Evolutionary conservation across 169 alveolate genomes (phyloP).

Genomic region (Cytauxzoon felis): DNA sequence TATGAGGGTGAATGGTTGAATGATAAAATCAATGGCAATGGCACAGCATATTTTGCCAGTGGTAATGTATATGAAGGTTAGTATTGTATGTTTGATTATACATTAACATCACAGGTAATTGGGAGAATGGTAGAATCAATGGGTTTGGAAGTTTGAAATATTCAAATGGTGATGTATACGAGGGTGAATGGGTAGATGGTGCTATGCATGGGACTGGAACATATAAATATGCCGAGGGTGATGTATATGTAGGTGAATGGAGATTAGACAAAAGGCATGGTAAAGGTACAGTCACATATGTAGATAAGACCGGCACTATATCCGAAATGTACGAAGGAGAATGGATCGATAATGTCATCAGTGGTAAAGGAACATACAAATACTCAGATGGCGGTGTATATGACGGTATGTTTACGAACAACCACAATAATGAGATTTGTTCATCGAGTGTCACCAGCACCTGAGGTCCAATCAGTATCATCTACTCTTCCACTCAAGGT

Average conservation of each 20-base stretch:
- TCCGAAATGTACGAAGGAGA: slow-evolving; percentile 89
- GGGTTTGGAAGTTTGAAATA: slow-evolving; percentile 88
- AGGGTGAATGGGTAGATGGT: slow-evolving; percentile 95
- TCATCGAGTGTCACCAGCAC: not conserved
- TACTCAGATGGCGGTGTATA: slow-evolving; percentile 91
- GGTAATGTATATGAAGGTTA: slow-evolving; percentile 82
- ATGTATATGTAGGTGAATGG: slow-evolving; percentile 91
- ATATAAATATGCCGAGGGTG: slow-evolving; percentile 90
- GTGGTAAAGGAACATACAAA: slow-evolving; percentile 88
- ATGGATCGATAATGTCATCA: slow-evolving; percentile 90
- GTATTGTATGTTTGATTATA: not conserved
- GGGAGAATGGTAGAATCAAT: slow-evolving; percentile 90
- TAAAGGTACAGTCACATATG: slow-evolving; percentile 87
- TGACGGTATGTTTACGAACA: slow-evolving; percentile 70
- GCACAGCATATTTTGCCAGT: slow-evolving; percentile 85
- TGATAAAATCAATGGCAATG: slow-evolving; percentile 90
- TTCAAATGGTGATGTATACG: slow-evolving; percentile 90
- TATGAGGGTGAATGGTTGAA: slow-evolving; percentile 94
- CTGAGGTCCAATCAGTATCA: too few species aligned
- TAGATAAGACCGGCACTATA: slow-evolving; percentile 61
- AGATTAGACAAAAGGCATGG: slow-evolving; percentile 91
- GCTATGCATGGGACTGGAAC: slow-evolving; percentile 91
- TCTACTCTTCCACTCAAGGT: too few species aligned
- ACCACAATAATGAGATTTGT: not conserved
- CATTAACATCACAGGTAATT: slow-evolving; percentile 68